phyloP scores from a whole-genome alignment of 805 yeast genomes.

The Candida oleophila region DNA sequence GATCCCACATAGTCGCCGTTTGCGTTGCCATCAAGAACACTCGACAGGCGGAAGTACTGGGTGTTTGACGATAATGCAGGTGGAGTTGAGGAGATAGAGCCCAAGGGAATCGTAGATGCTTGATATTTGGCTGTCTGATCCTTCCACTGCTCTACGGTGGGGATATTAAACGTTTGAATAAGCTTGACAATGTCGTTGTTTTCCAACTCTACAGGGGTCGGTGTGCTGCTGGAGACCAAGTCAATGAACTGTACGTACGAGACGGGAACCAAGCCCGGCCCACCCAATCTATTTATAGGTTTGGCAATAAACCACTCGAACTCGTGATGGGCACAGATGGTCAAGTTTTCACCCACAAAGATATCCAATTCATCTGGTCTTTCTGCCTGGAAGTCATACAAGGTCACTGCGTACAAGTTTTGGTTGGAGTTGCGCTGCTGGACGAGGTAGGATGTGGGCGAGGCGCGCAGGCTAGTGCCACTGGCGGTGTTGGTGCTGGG shows the following conservation, averaged over 20 bases:
- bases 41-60: slow-evolving; percentile 27
- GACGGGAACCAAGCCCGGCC: slow-evolving; percentile 95
- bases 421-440: slow-evolving; percentile 26
- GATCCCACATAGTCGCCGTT: slow-evolving; percentile 11
- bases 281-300: slow-evolving; percentile 92
- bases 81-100: slow-evolving; percentile 33
- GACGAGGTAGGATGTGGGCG: slow-evolving; percentile 1
- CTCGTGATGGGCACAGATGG: slow-evolving; percentile 94
- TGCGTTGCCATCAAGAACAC: neutral
- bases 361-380: slow-evolving; percentile 83
- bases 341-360: slow-evolving; percentile 80
- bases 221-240: slow-evolving; percentile 38
- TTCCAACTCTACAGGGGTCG: slow-evolving; percentile 41
- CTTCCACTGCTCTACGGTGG: slow-evolving; percentile 97
- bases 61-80: slow-evolving; percentile 34
- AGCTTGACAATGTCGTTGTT: slow-evolving; percentile 51
- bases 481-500: slow-evolving; percentile 10
- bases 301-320: slow-evolving; percentile 98
- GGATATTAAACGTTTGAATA: slow-evolving; percentile 68
- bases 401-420: slow-evolving; percentile 78
- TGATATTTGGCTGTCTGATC: slow-evolving; percentile 85
- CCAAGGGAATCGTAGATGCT: slow-evolving; percentile 80
- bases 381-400: slow-evolving; percentile 85
- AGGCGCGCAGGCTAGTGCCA: neutral
- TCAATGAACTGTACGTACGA: slow-evolving; percentile 85